Base-by-base conservation (phyloP, 495 filamentous ascomycete species). In the Bathelium albidoporum region DNA sequence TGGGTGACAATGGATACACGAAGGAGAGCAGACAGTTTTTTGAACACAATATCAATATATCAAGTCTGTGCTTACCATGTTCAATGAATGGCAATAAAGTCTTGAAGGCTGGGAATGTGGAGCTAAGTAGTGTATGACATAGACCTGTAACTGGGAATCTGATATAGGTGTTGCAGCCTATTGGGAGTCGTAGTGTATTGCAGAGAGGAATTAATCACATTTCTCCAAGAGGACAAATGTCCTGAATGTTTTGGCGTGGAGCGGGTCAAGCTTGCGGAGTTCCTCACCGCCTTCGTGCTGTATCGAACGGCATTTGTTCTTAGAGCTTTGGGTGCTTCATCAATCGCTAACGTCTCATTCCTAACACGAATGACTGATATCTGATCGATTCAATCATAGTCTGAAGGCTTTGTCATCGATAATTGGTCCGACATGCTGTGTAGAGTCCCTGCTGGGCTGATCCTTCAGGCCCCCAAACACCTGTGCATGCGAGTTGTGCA, bases 381-480 rank as follows among this genome's bases (percentile, higher is more conserved):
- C n/a, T n/a, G n/a, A n/a, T n/a, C n/a, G n/a, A n/a, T n/a, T n/a
- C n/a, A n/a, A n/a, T n/a, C n/a, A 41, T 7, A 41, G 16, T 10
- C 36, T 41, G 9, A 41, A 18, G 36, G 36, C 9, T 18, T 9
- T 41, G 44, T 20, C n/a, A 16, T 16, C 16, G 5, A 49, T 49
- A 5, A 20, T 20, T 49, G 44, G n/a, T 20, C n/a, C n/a, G 24
- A 3, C 5, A 55, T 55, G 49, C 5, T 24, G 26, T 29, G 9
- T 3, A 55, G 49, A 55, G 16, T 55, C 26, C 49, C 49, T 29
- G 24, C 49, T 9, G 24, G 49, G 7, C 16, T 55, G 24, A 55
- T 55, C 49, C 49, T 55, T 55, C 49, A 55, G 49, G 49, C 49
- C 10, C 20, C 49, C 49, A 55, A 55, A 29, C 49, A 24, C 24